phyloP scores from a whole-genome alignment of 768 basidiomycete species.

The Rhodosporidiobolus odoratus region DNA sequence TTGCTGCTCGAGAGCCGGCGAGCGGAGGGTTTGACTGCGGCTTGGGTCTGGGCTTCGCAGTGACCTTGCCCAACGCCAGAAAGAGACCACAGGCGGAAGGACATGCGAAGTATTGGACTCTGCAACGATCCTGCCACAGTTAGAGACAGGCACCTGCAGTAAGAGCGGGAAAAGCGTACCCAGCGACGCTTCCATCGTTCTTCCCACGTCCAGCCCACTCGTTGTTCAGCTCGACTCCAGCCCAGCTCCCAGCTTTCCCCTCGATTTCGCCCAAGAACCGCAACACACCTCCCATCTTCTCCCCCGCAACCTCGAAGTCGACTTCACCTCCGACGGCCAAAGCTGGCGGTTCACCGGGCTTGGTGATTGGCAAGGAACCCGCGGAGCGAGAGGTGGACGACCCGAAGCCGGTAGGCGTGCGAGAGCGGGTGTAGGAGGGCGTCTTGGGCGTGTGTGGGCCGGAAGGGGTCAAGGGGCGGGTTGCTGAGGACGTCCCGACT shows the following conservation, averaged over 20 bases:
- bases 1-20: conserved; percentile 79
- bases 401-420: conserved; percentile 31
- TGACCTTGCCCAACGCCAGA: conserved; percentile 73
- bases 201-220: conserved; percentile 88
- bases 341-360: neutral
- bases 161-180: conserved; percentile 52
- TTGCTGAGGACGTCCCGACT: too few relatives aligned
- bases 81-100: conserved; percentile 85
- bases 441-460: conserved; percentile 13
- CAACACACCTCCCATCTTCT: conserved; percentile 64
- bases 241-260: conserved; percentile 85
- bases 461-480: neutral
- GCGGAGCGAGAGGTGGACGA: conserved; percentile 12
- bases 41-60: conserved; percentile 58
- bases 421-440: conserved; percentile 1
- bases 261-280: conserved; percentile 77
- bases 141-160: neutral
- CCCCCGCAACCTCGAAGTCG: conserved; percentile 77
- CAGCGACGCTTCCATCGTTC: conserved; percentile 82
- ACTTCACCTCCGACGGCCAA: conserved; percentile 71
- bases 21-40: conserved; percentile 54
- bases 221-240: conserved; percentile 80
- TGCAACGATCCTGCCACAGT: conserved; percentile 43
- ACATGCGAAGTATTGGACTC: conserved; percentile 78
- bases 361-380: neutral